A percentile compares a stretch with the other conserved stretches of the same genome.
phyloP scores from a whole-genome alignment of 441 rosid species.

The Mallotus japonicus region DNA sequence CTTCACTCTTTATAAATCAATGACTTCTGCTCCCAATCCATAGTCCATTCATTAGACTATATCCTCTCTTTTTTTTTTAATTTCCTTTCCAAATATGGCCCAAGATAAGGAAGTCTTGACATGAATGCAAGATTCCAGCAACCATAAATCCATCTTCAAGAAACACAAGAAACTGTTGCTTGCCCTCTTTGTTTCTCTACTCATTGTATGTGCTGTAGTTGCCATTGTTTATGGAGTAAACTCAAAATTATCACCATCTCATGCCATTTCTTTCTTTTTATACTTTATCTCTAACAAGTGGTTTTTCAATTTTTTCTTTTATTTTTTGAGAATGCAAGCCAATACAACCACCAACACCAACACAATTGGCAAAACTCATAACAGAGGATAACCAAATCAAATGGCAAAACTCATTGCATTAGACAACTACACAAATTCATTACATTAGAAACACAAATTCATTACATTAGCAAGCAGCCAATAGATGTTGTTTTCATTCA shows the following conservation, averaged over 20 bases:
- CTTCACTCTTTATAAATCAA: slow-evolving; percentile 10
- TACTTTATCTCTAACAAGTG: too few relatives aligned
- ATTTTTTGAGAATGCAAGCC: too few relatives aligned
- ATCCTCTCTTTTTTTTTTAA: background rate
- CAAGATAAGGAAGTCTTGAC: slow-evolving; percentile 20
- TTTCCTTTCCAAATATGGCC: background rate
- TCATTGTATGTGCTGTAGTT: background rate
- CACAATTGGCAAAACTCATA: too few relatives aligned
- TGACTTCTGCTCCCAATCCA: background rate
- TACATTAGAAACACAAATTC: too few relatives aligned
- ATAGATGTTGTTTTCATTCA: too few relatives aligned
- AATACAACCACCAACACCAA: too few relatives aligned
- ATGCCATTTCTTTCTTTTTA: background rate
- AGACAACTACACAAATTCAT: too few relatives aligned
- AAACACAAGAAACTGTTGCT: slow-evolving; percentile 21
- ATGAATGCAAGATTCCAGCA: slow-evolving; percentile 9
- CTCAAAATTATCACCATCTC: slow-evolving; percentile 35
- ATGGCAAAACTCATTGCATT: too few relatives aligned
- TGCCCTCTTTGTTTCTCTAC: slow-evolving; percentile 14
- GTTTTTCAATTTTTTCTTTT: too few relatives aligned
- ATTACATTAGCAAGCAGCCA: too few relatives aligned
- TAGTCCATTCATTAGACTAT: background rate
- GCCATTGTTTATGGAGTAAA: slow-evolving; percentile 26
- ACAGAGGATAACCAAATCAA: too few relatives aligned
- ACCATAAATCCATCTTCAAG: slow-evolving; percentile 6